Base-by-base conservation (phyloP, 345 rosid genomes). In the Jatropha curcas region DNA sequence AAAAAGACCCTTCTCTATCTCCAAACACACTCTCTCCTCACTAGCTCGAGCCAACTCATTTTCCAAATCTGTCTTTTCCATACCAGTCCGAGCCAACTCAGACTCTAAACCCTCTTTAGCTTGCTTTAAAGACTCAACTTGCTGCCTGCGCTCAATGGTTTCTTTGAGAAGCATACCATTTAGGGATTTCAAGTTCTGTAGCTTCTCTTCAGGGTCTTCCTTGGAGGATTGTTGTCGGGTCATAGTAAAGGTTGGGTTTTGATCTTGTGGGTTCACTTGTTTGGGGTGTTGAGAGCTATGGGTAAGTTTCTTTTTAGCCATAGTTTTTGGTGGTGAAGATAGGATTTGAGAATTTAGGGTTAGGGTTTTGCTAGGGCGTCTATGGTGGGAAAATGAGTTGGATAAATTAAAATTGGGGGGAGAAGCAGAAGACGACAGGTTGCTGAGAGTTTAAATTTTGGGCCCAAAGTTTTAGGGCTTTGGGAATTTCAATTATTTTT, bases 101-200 rank as follows among this genome's bases (percentile, higher is more conserved):
- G 65, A 19, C 86, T 89, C 88, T 65, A 90, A 63, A 12, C 52
- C 83, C 16, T 66, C 66, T 33, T 85, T 86, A 5, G 80, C 79
- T 17, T 72, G 73, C 35, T 35, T 71, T 70, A 94, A 77, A 1
- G 83, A 82, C 62, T 84, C 87, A 45, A 87, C 80, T 79, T 85
- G 84, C 17, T 82, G 83, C 55, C 92, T 76, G 62, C 71, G 70
- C 57, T 88, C 92, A 67, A 78, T 4, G 3, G 87, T 78, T 83
- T 88, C 85, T 48, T 86, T 86, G 68, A 92, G 52, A 57, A 94
- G 94, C 37, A 83, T 3, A 22, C 58, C 62, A 80, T 90, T 90
- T 61, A 92, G 92, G 39, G 82, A 70, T 75, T 86, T 89, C 65
- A 94, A 78, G 70, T 52, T 83, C 66, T 83, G 82, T 11, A 90